These are phyloP conservation scores for Macrocybe sp. DNA, from an alignment of 1,284 basidiomycete genomes.

Conservation along the genomic window DNA sequence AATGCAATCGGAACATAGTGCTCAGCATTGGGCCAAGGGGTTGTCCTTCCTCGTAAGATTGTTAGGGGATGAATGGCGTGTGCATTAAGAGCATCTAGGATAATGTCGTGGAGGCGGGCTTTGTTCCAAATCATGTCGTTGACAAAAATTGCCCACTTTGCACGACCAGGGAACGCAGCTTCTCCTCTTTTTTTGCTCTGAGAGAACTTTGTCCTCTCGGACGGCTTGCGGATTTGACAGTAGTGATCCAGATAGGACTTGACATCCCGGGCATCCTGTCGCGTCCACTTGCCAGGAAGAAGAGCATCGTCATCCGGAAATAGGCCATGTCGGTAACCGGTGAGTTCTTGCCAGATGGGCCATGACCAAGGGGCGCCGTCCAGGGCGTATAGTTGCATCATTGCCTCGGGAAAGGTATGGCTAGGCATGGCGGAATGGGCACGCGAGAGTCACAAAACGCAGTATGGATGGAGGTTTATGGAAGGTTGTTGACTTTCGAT, in stretches of 20 bases:
- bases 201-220: too few species aligned
- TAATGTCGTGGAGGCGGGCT: conserved; percentile 16
- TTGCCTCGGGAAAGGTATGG: too few species aligned
- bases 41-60: neutral
- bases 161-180: too few species aligned
- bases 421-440: too few species aligned
- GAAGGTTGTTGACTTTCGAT: too few species aligned
- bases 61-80: conserved; percentile 16
- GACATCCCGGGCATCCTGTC: conserved; percentile 8
- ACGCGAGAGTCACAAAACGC: too few species aligned
- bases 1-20: conserved; percentile 14
- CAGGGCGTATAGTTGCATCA: too few species aligned
- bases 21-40: conserved; percentile 12
- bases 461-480: too few species aligned
- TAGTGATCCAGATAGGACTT: conserved; percentile 14
- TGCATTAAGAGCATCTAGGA: conserved; percentile 12
- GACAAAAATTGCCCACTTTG: too few species aligned
- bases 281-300: conserved; percentile 14
- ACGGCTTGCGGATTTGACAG: neutral
- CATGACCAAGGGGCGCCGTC: conserved; percentile 15
- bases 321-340: conserved; percentile 16
- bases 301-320: conserved; percentile 14
- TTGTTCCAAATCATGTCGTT: conserved; percentile 9
- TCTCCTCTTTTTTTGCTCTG: too few species aligned
- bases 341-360: conserved; percentile 15